Base-by-base conservation (phyloP, 257 asterid species). In the Solanum sejunctum region DNA sequence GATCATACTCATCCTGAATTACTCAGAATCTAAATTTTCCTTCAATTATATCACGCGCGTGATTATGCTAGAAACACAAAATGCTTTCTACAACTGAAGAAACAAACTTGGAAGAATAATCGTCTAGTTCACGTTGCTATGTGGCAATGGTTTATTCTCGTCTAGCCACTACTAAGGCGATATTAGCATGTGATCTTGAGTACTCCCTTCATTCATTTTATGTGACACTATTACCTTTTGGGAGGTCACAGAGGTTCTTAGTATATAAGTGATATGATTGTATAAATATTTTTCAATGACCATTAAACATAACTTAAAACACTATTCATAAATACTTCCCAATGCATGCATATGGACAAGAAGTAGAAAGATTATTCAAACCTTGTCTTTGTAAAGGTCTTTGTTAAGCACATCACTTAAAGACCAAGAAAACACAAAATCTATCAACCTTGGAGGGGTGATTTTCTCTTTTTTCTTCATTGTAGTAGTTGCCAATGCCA, bases 351-450 rank as follows among this genome's bases (percentile, higher is more conserved):
- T 12, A 13, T 21, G 15, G 21, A 21, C 72, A 52, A 21, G 17
- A 60, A 71, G 12, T 10, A 57, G 52, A 60, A 58, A 55, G 32
- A 28, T 28, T 20, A 55, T 57, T 70, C 26, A 82, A 83, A 89
- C 94, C 91, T 86, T 77, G 20, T 85, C 28, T 80, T 4, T 88
- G 89, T 91, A 89, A 54, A 90, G 87, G 86, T 87, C 47, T 26
- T 88, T 78, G 88, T 90, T 90, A 81, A 89, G 51, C 2, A 91
- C 80, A 78, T 89, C 91, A 61, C 43, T 32, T 60, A 90, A 21
- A 20, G 93, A 90, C 92, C 93, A 91, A 15, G 92, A 87, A 61
- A 91, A 90, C n/a, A 90, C 80, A 82, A 81, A 23, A 64, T 89
- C 86, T 6, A 82, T 43, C 47, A 82, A 64, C 12, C 79, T 63